These are phyloP conservation scores for Cladophialophora bantiana DNA, from an alignment of 2,329 filamentous ascomycete species.

Conservation along the genomic window DNA sequence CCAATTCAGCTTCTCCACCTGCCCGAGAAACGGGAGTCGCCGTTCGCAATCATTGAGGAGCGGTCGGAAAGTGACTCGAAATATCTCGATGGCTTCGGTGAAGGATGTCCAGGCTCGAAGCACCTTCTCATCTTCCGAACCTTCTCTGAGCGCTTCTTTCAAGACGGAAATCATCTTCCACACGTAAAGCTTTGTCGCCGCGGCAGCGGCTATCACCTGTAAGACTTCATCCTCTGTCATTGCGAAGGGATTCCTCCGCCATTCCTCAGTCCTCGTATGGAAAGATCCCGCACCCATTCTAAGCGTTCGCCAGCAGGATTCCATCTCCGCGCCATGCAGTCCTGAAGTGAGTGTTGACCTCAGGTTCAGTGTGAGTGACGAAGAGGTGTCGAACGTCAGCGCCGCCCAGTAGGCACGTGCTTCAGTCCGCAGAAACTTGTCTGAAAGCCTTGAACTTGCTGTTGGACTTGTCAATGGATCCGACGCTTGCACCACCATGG, in stretches of 20 bases:
- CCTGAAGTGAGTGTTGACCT: conserved; percentile 51
- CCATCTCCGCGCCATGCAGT: conserved; percentile 42
- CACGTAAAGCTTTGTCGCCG: conserved; percentile 42
- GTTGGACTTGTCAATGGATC: conserved; percentile 39
- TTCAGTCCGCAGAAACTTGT: conserved; percentile 49
- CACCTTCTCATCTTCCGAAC: conserved; percentile 43
- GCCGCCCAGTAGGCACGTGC: conserved; percentile 54
- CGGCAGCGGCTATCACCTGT: conserved; percentile 43
- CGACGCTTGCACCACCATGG: conserved; percentile 47
- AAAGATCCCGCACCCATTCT: conserved; percentile 42
- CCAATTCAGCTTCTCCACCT: conserved; percentile 46
- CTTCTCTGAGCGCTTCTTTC: conserved; percentile 46
- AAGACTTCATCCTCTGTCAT: conserved; percentile 43
- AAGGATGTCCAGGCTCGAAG: conserved; percentile 40
- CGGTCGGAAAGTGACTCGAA: conserved; percentile 42
- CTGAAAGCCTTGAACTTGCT: conserved; percentile 42
- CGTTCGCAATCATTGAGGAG: conserved; percentile 42
- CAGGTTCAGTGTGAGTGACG: conserved; percentile 52
- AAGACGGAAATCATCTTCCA: conserved; percentile 45
- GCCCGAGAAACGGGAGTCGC: conserved; percentile 44
- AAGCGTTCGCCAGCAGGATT: conserved; percentile 43
- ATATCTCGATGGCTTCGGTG: conserved; percentile 43
- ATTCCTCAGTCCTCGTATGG: conserved; percentile 42
- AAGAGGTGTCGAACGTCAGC: conserved; percentile 53
- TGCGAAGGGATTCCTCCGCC: conserved; percentile 40